Evolutionary conservation across 495 filamentous ascomycete species (phyloP).

Genomic region (Tuber microsphaerosporum): DNA sequence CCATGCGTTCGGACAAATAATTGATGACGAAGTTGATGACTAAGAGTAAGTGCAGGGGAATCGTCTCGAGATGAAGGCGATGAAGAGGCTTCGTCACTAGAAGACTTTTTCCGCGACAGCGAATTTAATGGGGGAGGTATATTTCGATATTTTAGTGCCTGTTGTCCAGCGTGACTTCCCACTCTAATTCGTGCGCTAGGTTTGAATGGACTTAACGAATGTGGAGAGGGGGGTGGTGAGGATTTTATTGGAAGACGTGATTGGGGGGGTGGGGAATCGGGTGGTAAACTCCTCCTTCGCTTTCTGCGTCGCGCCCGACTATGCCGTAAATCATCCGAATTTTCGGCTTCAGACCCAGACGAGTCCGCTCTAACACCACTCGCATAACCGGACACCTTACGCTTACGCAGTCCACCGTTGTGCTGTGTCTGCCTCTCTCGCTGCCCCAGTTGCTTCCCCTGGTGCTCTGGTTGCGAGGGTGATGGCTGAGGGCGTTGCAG

Average conservation of each 20-base stretch:
- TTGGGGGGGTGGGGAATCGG: constrained; percentile 18
- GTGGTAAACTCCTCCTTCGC: constrained; percentile 31
- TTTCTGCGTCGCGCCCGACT: constrained; percentile 25
- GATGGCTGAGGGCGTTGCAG: background rate
- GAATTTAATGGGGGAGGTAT: constrained; percentile 27
- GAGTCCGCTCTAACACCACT: constrained; percentile 16
- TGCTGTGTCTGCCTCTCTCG: constrained; percentile 21
- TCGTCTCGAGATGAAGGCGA: constrained; percentile 33
- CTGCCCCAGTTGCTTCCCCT: background rate
- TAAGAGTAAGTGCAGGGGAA: constrained; percentile 27
- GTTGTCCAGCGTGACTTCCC: constrained; percentile 13
- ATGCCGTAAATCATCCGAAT: constrained; percentile 23
- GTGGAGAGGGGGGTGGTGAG: constrained; percentile 35
- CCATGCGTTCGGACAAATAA: constrained; percentile 34
- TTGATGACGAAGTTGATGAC: constrained; percentile 18
- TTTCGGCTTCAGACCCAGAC: constrained; percentile 35
- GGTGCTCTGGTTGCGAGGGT: background rate
- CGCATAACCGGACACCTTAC: constrained; percentile 9
- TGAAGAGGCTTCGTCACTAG: constrained; percentile 18
- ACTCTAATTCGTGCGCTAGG: background rate
- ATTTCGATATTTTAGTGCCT: constrained; percentile 28
- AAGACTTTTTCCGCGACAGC: constrained; percentile 1
- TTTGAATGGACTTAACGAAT: constrained; percentile 30
- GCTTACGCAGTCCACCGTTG: constrained; percentile 19
- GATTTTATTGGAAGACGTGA: constrained; percentile 30